phyloP scores from a whole-genome alignment of 2,329 filamentous ascomycete genomes.

The Sordariomycetes sp. region DNA sequence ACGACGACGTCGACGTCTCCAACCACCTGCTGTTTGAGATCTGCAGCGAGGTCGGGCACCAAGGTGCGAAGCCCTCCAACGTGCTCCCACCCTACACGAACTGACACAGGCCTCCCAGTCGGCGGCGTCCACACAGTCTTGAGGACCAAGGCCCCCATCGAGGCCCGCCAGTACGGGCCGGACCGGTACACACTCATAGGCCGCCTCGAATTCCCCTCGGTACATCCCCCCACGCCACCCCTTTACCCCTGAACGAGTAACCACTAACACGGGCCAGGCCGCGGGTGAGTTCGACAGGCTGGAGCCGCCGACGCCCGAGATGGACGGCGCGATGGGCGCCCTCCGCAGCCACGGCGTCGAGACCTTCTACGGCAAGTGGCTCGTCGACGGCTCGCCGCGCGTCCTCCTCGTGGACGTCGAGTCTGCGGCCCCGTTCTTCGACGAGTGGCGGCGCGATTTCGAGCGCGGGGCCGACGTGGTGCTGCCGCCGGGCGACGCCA shows the following conservation, averaged over 20 bases:
- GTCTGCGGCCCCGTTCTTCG: neutral
- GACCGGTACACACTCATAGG: conserved; percentile 1
- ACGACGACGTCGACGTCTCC: neutral
- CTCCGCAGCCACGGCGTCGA: neutral
- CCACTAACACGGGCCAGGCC: neutral
- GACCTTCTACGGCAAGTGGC: conserved; percentile 1
- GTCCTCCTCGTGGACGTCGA: neutral
- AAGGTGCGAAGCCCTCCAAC: neutral
- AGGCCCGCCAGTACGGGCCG: neutral
- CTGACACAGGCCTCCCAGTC: neutral
- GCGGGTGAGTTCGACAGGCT: neutral
- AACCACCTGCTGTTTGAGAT: neutral
- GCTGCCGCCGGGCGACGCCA: neutral
- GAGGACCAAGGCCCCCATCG: neutral
- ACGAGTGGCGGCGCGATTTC: conserved; percentile 1
- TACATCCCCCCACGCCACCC: neutral
- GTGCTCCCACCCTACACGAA: neutral
- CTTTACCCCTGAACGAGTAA: too few relatives aligned
- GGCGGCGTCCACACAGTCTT: conserved; percentile 2
- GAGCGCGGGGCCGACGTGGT: neutral
- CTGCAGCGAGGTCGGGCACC: neutral
- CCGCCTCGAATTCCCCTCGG: neutral
- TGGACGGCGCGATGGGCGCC: neutral
- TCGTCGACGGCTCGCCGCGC: neutral
- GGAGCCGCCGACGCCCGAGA: neutral